phyloP scores from a whole-genome alignment of 345 rosid genomes.

The Brassica napus region Da-Ae NC_063450.1:37335501-37336000 shows the following conservation, averaged over 20 bases:
- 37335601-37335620: background rate
- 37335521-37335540: conserved; percentile 82
- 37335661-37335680: conserved; percentile 87
- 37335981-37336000: background rate
- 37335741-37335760: conserved; percentile 86
- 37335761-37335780: conserved; percentile 51
- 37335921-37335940: conserved; percentile 48
- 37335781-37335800: conserved; percentile 32
- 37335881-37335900: conserved; percentile 41
- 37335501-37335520: conserved; percentile 76
- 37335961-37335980: conserved; percentile 47
- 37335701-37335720: conserved; percentile 76
- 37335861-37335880: conserved; percentile 38
- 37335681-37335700: conserved; percentile 88
- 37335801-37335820: conserved; percentile 34
- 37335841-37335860: conserved; percentile 43
- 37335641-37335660: conserved; percentile 84
- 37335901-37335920: conserved; percentile 50
- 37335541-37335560: conserved; percentile 88
- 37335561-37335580: conserved; percentile 27
- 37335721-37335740: conserved; percentile 56
- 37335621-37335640: conserved; percentile 47
- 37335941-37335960: conserved; percentile 50
- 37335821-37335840: conserved; percentile 35
- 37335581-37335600: conserved; percentile 16